phyloP scores from a whole-genome alignment of 805 yeast genomes.

The Cyberlindnera meyerae region DNA sequence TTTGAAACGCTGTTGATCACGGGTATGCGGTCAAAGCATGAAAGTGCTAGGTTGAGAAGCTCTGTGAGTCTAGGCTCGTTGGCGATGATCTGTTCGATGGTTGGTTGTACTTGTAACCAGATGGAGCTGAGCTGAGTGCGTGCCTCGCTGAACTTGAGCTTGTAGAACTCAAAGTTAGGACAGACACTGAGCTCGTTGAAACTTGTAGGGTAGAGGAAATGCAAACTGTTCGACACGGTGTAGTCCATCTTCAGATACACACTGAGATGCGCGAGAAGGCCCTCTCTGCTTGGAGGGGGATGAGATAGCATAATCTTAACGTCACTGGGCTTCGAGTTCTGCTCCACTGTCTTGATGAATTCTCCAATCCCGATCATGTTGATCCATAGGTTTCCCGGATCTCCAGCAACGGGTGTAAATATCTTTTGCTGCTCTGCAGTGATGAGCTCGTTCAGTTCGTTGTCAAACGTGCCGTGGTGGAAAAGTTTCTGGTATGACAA shows the following conservation, averaged over 20 bases:
- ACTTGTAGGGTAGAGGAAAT: slow-evolving; percentile 64
- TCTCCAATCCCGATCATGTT: slow-evolving; percentile 68
- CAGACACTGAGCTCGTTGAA: slow-evolving; percentile 64
- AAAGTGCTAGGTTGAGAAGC: slow-evolving; percentile 50
- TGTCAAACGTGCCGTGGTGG: slow-evolving; percentile 48
- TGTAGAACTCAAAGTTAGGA: slow-evolving; percentile 58
- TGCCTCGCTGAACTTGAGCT: slow-evolving; percentile 56
- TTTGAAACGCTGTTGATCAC: slow-evolving; percentile 31
- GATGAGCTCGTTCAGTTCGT: slow-evolving; percentile 16
- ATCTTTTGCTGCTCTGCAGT: slow-evolving; percentile 20
- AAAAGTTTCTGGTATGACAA: slow-evolving; percentile 61
- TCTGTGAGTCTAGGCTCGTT: slow-evolving; percentile 40
- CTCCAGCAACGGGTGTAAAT: slow-evolving; percentile 50
- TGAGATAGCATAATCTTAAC: slow-evolving; percentile 62
- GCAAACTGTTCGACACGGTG: slow-evolving; percentile 68
- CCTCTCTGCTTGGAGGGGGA: slow-evolving; percentile 67
- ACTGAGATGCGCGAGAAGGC: slow-evolving; percentile 62
- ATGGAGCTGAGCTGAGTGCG: slow-evolving; percentile 57
- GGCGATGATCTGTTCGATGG: slow-evolving; percentile 39
- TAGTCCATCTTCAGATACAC: slow-evolving; percentile 65
- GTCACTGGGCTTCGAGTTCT: slow-evolving; percentile 37
- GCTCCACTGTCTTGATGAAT: slow-evolving; percentile 44
- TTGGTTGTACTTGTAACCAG: slow-evolving; percentile 56
- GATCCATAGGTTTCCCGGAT: slow-evolving; percentile 70
- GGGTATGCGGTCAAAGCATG: slow-evolving; percentile 60